Percentiles rank a stretch among this genome's conserved stretches.
Evolutionary conservation across 352 stramenopile genomes (phyloP).

Genomic region (Phytopythium kandeliae): DNA sequence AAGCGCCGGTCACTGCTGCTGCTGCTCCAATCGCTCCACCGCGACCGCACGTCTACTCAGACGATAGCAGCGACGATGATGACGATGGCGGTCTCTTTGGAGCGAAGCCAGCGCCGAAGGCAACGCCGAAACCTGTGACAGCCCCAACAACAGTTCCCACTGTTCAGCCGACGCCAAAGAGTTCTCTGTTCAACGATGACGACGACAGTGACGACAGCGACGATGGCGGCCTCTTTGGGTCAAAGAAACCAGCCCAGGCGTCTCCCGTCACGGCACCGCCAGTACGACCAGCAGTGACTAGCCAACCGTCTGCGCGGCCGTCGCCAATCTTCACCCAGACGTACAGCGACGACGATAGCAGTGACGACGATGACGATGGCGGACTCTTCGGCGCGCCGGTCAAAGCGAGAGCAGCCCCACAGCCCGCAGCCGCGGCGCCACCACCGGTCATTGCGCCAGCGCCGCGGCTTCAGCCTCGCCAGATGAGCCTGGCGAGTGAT

Average conservation of each 20-base stretch:
- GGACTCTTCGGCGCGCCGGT: conserved; percentile 27
- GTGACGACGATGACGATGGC: conserved; percentile 19
- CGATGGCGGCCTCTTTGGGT: conserved; percentile 33
- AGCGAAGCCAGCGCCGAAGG: conserved; percentile 12
- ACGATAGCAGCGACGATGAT: conserved; percentile 36
- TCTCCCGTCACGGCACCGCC: conserved; percentile 1
- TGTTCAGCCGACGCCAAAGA: conserved; percentile 24
- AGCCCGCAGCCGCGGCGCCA: conserved; percentile 7
- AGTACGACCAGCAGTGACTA: not conserved
- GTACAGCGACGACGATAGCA: conserved; percentile 13
- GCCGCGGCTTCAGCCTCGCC: conserved; percentile 15
- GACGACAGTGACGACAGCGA: conserved; percentile 49
- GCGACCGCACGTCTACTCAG: conserved; percentile 14
- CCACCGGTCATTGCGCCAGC: conserved; percentile 6
- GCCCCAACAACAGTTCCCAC: conserved; percentile 4
- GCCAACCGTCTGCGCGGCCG: conserved; percentile 3
- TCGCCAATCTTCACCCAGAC: conserved; percentile 9
- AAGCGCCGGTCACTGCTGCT: conserved; percentile 4
- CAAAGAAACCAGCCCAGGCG: conserved; percentile 8
- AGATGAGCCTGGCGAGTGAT: conserved; percentile 33
- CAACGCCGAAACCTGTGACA: not conserved
- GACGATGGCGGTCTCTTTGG: conserved; percentile 56
- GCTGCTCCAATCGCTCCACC: conserved; percentile 7
- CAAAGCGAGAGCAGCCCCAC: conserved; percentile 14
- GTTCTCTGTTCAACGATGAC: conserved; percentile 48